These are phyloP conservation scores for Lepiota subincarnata DNA, from an alignment of 768 basidiomycete species.

Conservation along the genomic window DNA sequence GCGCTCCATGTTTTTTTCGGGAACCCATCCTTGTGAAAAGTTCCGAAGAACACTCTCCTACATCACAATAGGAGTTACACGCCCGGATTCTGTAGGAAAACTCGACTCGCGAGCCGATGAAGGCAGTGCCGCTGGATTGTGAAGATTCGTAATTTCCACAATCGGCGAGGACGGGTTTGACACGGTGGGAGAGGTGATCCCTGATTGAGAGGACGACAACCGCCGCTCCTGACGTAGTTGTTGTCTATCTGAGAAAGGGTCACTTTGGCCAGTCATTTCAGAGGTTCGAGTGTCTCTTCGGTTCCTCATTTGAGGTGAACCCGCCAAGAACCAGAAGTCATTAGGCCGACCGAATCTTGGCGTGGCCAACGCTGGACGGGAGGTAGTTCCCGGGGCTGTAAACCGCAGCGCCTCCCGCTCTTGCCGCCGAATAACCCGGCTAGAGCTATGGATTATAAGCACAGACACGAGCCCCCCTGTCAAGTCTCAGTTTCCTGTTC, in stretches of 20 bases:
- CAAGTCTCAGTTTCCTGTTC: constrained; percentile 9
- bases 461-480: constrained; percentile 55
- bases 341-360: background rate
- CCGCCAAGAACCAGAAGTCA: constrained; percentile 6
- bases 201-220: constrained; percentile 8
- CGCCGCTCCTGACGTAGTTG: constrained; percentile 8
- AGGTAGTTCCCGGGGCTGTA: constrained; percentile 34
- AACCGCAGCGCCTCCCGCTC: constrained; percentile 54
- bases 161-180: constrained; percentile 6
- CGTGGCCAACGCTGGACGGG: background rate
- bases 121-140: background rate
- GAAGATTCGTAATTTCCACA: background rate
- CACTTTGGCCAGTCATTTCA: constrained; percentile 15
- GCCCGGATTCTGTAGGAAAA: constrained; percentile 24
- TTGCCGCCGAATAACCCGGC: constrained; percentile 55
- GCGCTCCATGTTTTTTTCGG: constrained; percentile 15
- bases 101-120: constrained; percentile 13
- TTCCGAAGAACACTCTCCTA: constrained; percentile 21
- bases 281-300: constrained; percentile 10
- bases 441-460: constrained; percentile 55
- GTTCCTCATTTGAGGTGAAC: constrained; percentile 13
- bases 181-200: background rate
- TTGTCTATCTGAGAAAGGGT: constrained; percentile 32
- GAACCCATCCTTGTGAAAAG: constrained; percentile 24
- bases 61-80: constrained; percentile 26